Evolutionary conservation across 768 basidiomycete genomes (phyloP).

Genomic region (Suillus americanus): DNA sequence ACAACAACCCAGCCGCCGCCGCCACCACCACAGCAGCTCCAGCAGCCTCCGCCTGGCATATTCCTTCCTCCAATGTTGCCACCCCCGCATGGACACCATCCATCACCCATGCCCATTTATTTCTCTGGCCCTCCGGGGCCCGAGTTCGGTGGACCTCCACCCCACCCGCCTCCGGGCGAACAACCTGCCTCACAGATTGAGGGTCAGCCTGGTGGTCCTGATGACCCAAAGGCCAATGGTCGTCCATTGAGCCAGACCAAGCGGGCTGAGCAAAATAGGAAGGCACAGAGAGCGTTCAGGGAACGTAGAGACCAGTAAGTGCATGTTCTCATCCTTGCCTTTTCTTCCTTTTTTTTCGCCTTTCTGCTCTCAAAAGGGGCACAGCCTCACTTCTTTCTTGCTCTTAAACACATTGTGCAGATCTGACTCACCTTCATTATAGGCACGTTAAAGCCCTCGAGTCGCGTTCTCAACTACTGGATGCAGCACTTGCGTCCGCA

Average conservation of each 20-base stretch:
- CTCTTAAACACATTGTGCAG: background rate
- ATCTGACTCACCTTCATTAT: slow-evolving; percentile 16
- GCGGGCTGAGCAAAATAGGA: slow-evolving; percentile 92
- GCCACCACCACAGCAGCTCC: slow-evolving; percentile 19
- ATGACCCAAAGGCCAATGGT: slow-evolving; percentile 26
- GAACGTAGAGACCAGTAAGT: slow-evolving; percentile 86
- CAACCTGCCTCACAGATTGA: slow-evolving; percentile 29
- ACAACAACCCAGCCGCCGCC: slow-evolving; percentile 23
- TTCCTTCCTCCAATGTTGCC: slow-evolving; percentile 5
- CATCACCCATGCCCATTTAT: slow-evolving; percentile 32
- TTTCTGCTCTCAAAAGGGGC: background rate
- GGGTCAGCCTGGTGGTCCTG: slow-evolving; percentile 19
- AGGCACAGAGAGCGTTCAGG: slow-evolving; percentile 89
- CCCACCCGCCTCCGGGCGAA: slow-evolving; percentile 21
- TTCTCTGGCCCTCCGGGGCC: slow-evolving; percentile 25
- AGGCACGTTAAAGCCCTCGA: slow-evolving; percentile 89
- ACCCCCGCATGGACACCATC: slow-evolving; percentile 29
- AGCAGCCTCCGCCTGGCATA: slow-evolving; percentile 9
- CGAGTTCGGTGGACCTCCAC: slow-evolving; percentile 29
- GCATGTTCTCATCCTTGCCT: slow-evolving; percentile 7
- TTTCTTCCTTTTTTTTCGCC: slow-evolving; percentile 3
- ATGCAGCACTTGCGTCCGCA: slow-evolving; percentile 81
- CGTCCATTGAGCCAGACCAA: slow-evolving; percentile 77
- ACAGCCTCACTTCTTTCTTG: background rate
- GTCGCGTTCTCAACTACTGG: slow-evolving; percentile 80